Base-by-base conservation (phyloP, 768 basidiomycete species). In the Tylopilus sp. region DNA sequence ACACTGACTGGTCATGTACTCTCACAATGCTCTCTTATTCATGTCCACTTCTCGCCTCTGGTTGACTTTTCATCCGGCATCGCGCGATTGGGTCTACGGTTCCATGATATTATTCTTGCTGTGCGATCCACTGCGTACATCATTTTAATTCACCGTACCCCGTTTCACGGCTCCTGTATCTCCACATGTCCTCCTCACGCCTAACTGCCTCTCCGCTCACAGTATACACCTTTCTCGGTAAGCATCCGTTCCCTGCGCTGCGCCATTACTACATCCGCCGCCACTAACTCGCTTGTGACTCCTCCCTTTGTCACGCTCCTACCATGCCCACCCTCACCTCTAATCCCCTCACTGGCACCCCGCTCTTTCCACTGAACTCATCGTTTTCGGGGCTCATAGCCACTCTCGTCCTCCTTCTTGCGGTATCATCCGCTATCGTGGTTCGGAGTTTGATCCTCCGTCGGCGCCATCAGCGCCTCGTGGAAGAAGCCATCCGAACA, bases 391-490 rank as follows among this genome's bases (percentile, higher is more conserved):
- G 79, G 54, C 73, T 80, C 44, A 17, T 50, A 73, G 85, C 85
- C 3, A 86, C 86, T 2, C 78, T 87, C 45, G 76, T 86, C 52
- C 78, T 86, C 20, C 78, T 88, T 18, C 76, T 87, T 21, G 73
- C 75, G 36, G 79, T 88, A n/a, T 85, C 83, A 9, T 78, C 78
- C 3, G 82, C 82, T 12, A 85, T 87, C 61, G 78, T 87, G 53
- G 57, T 79, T 41, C 82, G 86, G 31, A 85, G 83, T 20, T 75
- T 85, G 51, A 54, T 86, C 36, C 73, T 86, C n/a, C 76, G 86
- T 3, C 69, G 83, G 13, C 77, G 86, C 4, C 81, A 83, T 50
- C 76, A 79, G 17, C 75, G 73, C 6, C 63, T 82, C 59, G 71
- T 85, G 28, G 82, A 79, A 47, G 82, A 85, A 53, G 83, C 82